Conservation (phyloP, 148 eudicot species). For the Polygonum aviculare region DNA sequence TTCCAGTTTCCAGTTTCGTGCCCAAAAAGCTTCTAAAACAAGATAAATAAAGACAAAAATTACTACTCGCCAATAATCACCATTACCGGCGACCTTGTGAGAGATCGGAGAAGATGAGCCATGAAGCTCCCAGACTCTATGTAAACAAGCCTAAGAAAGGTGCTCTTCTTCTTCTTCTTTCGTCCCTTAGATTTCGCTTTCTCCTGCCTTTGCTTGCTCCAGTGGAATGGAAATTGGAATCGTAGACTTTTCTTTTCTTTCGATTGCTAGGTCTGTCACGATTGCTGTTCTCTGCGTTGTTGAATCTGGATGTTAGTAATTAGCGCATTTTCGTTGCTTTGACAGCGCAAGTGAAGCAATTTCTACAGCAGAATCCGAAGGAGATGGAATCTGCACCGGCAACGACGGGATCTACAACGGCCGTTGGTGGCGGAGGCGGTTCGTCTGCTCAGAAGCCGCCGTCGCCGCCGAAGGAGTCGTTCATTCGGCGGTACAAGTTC, state of each 20-base stretch:
- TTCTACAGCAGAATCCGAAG: constrained; percentile 16
- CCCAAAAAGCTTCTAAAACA: background rate
- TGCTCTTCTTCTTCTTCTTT: constrained; percentile 6
- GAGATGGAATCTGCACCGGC: constrained; percentile 18
- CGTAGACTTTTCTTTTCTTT: background rate
- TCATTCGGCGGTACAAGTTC: constrained; percentile 62
- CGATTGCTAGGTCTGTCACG: background rate
- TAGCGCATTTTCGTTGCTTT: background rate
- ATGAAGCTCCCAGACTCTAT: constrained; percentile 28
- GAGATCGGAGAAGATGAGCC: constrained; percentile 19
- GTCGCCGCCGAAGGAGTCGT: constrained; percentile 24
- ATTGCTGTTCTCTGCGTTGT: background rate
- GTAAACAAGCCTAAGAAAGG: constrained; percentile 46
- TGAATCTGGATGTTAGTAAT: background rate
- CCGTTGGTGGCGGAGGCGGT: constrained; percentile 12
- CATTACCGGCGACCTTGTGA: background rate
- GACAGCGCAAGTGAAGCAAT: constrained; percentile 31
- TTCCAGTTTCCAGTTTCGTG: background rate
- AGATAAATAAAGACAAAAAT: background rate
- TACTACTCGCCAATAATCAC: background rate
- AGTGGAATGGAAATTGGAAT: background rate
- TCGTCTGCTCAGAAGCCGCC: constrained; percentile 18
- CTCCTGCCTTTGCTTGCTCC: background rate
- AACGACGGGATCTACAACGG: background rate
- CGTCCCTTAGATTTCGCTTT: background rate